Evolutionary conservation across 2,329 filamentous ascomycete genomes (phyloP), one percentile per base, ranked within the genome.

Genomic region (Aspergillus quadrilineatus): DNA sequence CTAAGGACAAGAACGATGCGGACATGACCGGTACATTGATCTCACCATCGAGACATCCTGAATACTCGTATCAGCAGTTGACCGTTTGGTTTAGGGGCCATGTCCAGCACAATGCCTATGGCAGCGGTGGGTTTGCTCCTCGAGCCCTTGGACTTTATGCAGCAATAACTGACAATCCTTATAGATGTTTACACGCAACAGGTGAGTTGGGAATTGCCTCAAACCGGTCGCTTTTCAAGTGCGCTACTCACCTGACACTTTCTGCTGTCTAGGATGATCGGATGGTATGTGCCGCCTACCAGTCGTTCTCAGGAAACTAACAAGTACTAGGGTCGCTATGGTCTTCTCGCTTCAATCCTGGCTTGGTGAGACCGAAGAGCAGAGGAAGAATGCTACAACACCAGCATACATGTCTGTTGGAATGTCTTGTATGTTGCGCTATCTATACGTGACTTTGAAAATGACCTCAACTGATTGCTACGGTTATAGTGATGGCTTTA

Each of bases 101-200:
- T 87, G 77, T 80, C 82, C 52, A 93, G 88, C 69, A 95, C 92
- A 36, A 80, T 97, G 70, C 93, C 93, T 57, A 97, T 97, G 93
- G 92, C 90, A 57, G 92, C 92, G 62, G 84, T 87, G 78, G 73
- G 80, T 79, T 22, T 59, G 39, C 50, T 52, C 17, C 30, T 54
- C 44, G 48, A 59, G 44, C 34, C 5, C 39, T 49, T 50, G 32
- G 45, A 46, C 59, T 50, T 57, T 30, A 37, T n/a, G 43, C 59
- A 10, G 29, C 17, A 45, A 47, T 60, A 57, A 57, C 63, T 68
- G 55, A 69, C 56, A 44, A 4, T 32, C 42, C n/a, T 41, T 32
- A 30, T 63, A 86, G 83, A 95, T 96, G 82, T 94, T 96, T 73
- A 94, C 89, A 66, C 84, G 92, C 65, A 96, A 96, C 78, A 89